Evolutionary conservation across 352 stramenopile species (phyloP), one percentile per base, ranked within the genome.

Genomic region (Pythium sukuiense): DNA sequence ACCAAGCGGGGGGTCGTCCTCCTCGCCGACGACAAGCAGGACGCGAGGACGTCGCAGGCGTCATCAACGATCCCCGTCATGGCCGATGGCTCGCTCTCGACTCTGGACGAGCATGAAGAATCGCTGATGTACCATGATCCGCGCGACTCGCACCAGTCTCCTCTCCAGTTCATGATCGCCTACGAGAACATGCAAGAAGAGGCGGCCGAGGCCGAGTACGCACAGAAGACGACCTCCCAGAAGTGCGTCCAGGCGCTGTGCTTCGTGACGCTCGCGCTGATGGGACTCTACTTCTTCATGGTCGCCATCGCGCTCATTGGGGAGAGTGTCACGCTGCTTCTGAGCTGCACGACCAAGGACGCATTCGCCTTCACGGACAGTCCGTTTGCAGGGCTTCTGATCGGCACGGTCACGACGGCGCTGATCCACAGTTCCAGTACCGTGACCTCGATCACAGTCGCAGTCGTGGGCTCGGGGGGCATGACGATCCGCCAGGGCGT

Each of bases 271-370:
- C 56, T 75, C 16, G 73, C 87, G 11, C 61, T 93, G 18, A 59
- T 77, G 24, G 76, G 75, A 14, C 74, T 94, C 12, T 96, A 92
- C 67, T 90, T 89, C 54, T 95, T 96, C 72, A 81, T 94, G 66
- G 76, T 95, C 20, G 80, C 78, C 8, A 73, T 96, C 68, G 85
- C 90, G 58, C 66, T 95, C 37, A 85, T 96, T 50, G 84, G 85
- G 29, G 86, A 85, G 39, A 72, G 76, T 32, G 87, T 92, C 65
- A 92, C 85, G 53, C 69, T 96, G 8, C 64, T 88, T 50, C 73
- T 89, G 8, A 83, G 82, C 27, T 94, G 83, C 65, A 61, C 73
- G 12, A 83, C 83, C 33, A 84, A 90, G 53, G 73, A 74, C n/a
- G 76, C 87, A 7, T 93, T 96, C 69, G 73, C 77, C 46, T 88